Evolutionary conservation across 2,329 filamentous ascomycete genomes (phyloP), one percentile per base, ranked within the genome.

Genomic region (Aspergillus novoparasiticus): DNA sequence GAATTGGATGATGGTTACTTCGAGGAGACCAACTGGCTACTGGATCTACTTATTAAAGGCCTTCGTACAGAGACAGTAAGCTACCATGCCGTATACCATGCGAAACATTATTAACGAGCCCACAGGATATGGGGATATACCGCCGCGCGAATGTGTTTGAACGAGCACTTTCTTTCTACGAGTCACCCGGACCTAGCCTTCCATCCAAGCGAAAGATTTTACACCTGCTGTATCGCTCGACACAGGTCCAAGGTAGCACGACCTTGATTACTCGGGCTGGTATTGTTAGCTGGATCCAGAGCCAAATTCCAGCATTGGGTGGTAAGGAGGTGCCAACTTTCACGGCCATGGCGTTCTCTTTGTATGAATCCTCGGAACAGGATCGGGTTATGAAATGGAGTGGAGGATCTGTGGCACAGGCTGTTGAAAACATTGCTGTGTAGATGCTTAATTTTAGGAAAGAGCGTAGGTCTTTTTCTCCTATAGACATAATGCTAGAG

Each of bases 191-290:
- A 59, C 83, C 91, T 64, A 82, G 85, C 3, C 76, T 82, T 21
- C 81, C 83, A 19, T 80, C 90, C 19, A 87, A 87, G 63, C 87
- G 86, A 59, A 87, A 89, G 73, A 84, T 95, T 26, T 68, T 87
- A 14, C 81, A 83, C 64, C 67, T 89, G 16, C 64, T 96, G 19
- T 89, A 89, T 71, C 85, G 90, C 46, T 88, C 89, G 3, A 88
- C 87, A 0, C 84, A 84, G 53, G 86, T 94, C 36, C 85, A 88
- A 1, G 93, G 91, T 1, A 92, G 90, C 75, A 91, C 89, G 5
- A 94, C 90, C n/a, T 81, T 96, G 53, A 84, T 93, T 43, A 96
- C 93, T 1, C 83, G 93, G 61, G 89, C 90, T 50, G 92, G 91
- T 19, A 81, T 91, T 23, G 75, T 94, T 59, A 89, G 86, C 68